Percentiles rank a stretch among this genome's conserved stretches.
These are phyloP conservation scores for Fusarium tricinctum DNA, from an alignment of 2,329 filamentous ascomycete genomes.

Conservation along the genomic window DNA sequence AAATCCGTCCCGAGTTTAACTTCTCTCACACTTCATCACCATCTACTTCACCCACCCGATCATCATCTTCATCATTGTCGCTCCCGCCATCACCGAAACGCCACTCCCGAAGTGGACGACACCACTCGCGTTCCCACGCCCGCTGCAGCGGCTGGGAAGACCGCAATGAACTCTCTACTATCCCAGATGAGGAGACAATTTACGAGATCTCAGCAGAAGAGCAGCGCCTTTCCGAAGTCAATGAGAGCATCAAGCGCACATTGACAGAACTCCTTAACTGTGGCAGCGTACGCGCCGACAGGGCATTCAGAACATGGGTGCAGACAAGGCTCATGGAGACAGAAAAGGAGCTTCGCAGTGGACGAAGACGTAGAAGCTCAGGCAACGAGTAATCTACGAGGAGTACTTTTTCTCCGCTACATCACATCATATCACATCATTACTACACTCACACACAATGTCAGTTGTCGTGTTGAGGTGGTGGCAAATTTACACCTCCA, in stretches of 20 bases:
- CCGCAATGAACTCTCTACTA: conserved; percentile 55
- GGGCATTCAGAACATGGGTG: conserved; percentile 69
- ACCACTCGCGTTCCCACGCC: conserved; percentile 48
- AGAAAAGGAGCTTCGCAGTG: conserved; percentile 69
- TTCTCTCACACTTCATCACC: conserved; percentile 63
- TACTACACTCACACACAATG: conserved; percentile 9
- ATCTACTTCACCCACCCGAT: conserved; percentile 71
- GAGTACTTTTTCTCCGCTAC: not conserved
- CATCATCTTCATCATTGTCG: conserved; percentile 64
- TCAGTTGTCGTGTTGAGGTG: conserved; percentile 10
- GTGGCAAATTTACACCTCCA: conserved; percentile 32
- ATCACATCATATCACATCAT: conserved; percentile 28
- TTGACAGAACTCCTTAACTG: conserved; percentile 74
- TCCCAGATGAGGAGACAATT: conserved; percentile 63
- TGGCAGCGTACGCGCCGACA: conserved; percentile 65
- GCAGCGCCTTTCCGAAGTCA: conserved; percentile 68
- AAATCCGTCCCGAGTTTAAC: conserved; percentile 61
- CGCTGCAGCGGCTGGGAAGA: conserved; percentile 55
- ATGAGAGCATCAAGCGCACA: conserved; percentile 72
- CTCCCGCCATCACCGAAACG: conserved; percentile 63
- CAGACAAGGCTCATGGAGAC: conserved; percentile 72
- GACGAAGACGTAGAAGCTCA: conserved; percentile 63
- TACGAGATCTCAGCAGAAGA: conserved; percentile 66
- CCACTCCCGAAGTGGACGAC: conserved; percentile 54
- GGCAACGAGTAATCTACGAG: conserved; percentile 45